Evolutionary conservation across 164 flowering plant genomes (phyloP), one percentile per base, ranked within the genome.

Genomic region (Echeveria elegans): DNA sequence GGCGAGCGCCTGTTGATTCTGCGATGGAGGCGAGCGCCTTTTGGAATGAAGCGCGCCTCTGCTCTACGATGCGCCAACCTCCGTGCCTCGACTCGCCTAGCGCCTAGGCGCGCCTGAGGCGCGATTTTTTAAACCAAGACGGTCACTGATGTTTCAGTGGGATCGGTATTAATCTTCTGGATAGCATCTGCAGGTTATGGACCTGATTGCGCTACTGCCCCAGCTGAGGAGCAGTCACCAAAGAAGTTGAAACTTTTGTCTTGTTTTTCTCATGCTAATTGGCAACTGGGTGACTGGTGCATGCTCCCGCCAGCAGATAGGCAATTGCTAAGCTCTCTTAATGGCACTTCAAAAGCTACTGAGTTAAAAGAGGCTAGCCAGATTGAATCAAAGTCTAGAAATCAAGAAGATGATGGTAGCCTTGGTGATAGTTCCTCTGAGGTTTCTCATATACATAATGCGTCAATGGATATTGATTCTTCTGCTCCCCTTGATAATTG

Each of bases 241-340:
- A 87, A 85, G 74, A 78, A 87, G 71, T 73, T 95, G 61, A 92
- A 81, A 69, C 77, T 85, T 23, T 68, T 95, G 76, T 83, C 97
- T 71, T 90, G 92, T 80, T 90, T 88, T 76, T 43, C 86, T 29
- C 87, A 95, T 86, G 86, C 97, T 66, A 92, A 81, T 77, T 95
- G 99, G 99, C 92, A 90, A 74, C 78, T 92, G n/a, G 92, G 97
- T 81, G 97, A 95, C 72, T 87, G 97, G 94, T 92, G 99, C 79
- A 83, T 87, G 68, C 83, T 86, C 70, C 93, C 93, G 15, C 68
- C 86, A 56, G 37, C 68, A 45, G 30, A 56, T 28, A 48, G 28
- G 59, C 69, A 81, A 36, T 75, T 86, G 23, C 73, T 77, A n/a
- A 63, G 47, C 65, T 15, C 74, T 16, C 12, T 72, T 64, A 77